A percentile compares a stretch with the other conserved stretches of the same genome.
Conservation (phyloP, 2,329 filamentous ascomycete genomes). For the Alternaria solani region DNA sequence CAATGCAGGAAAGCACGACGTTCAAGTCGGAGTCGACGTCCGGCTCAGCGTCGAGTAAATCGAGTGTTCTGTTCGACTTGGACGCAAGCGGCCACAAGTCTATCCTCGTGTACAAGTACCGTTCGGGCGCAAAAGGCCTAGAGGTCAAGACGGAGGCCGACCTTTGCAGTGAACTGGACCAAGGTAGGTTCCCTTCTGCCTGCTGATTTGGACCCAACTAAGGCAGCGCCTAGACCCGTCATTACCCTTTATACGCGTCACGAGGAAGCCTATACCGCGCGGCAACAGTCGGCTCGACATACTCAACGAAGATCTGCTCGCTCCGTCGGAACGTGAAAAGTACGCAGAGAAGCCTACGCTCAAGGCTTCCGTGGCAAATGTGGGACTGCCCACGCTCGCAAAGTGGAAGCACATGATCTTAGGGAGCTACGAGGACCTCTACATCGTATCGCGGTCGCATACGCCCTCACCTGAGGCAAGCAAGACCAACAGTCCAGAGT, state of each 20-base stretch:
- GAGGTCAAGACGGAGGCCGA: slow-evolving; percentile 56
- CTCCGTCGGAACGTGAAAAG: slow-evolving; percentile 44
- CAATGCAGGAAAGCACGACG: slow-evolving; percentile 45
- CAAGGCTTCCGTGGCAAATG: slow-evolving; percentile 57
- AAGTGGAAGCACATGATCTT: slow-evolving; percentile 58
- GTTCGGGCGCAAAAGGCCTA: slow-evolving; percentile 50
- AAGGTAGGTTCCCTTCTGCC: slow-evolving; percentile 35
- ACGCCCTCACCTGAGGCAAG: slow-evolving; percentile 46
- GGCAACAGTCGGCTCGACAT: slow-evolving; percentile 57
- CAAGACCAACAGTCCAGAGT: slow-evolving; percentile 50
- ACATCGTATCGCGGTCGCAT: slow-evolving; percentile 57
- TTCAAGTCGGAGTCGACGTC: slow-evolving; percentile 57
- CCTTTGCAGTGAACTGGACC: slow-evolving; percentile 51
- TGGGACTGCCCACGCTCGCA: slow-evolving; percentile 55
- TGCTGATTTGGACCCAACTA: not conserved
- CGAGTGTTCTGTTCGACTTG: slow-evolving; percentile 54
- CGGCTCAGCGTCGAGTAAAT: slow-evolving; percentile 45
- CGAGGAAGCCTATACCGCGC: slow-evolving; percentile 57
- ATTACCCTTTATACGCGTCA: slow-evolving; percentile 53
- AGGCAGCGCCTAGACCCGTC: slow-evolving; percentile 50
- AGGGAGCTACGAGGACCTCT: slow-evolving; percentile 58
- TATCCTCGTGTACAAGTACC: slow-evolving; percentile 58
- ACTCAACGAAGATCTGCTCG: slow-evolving; percentile 54
- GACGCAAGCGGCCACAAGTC: slow-evolving; percentile 54
- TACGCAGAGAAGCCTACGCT: slow-evolving; percentile 57